Base-by-base conservation (phyloP, 2,329 filamentous ascomycete species). In the Alternaria longipes region DNA sequence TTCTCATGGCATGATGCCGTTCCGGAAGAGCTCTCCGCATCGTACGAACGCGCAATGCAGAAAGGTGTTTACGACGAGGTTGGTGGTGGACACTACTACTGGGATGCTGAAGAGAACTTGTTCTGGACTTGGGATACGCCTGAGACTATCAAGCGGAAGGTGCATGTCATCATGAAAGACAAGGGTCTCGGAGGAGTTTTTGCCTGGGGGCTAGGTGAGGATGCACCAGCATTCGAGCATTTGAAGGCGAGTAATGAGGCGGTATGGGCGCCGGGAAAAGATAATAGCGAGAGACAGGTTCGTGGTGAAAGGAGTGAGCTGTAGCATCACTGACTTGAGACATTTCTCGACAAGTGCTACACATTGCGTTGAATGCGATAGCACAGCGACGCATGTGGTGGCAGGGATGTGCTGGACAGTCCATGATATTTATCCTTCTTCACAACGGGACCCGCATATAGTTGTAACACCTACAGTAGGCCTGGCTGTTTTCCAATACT, bases 111-210 rank as follows among this genome's bases (percentile, higher is more conserved):
- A 4, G 81, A 86, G 67, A 79, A 85, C 59, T 72, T 88, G 34
- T 93, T 90, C 84, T 93, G 91, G 90, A 87, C 88, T 0, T 93
- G 87, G 81, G 91, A 93, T 63, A 90, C 87, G 0, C 81, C 84
- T 0, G 80, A 82, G 9, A 82, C 87, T n/a, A 87, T 93, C 54
- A 67, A 74, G 34, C 80, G 80, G 62, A 93, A 93, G 79, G 85
- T 91, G 59, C 79, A 82, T 2, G 73, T 82, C 3, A 82, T 93
- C 36, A 80, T 91, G 6, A 79, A 83, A 42, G 79, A 81, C 16
- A 84, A 83, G 71, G 74, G 78, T 3, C 74, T 92, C 0, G 90
- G 90, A 2, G 91, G 91, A 14, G 86, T 91, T 5, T 91, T 92
- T 82, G 90, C 90, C 0, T 93, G 90, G 90, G 89, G 89, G 3